Percentiles rank a stretch among this genome's conserved stretches.
These are phyloP conservation scores for Laguncularia racemosa DNA, from an alignment of 345 rosid genomes.

Conservation along the genomic window DNA sequence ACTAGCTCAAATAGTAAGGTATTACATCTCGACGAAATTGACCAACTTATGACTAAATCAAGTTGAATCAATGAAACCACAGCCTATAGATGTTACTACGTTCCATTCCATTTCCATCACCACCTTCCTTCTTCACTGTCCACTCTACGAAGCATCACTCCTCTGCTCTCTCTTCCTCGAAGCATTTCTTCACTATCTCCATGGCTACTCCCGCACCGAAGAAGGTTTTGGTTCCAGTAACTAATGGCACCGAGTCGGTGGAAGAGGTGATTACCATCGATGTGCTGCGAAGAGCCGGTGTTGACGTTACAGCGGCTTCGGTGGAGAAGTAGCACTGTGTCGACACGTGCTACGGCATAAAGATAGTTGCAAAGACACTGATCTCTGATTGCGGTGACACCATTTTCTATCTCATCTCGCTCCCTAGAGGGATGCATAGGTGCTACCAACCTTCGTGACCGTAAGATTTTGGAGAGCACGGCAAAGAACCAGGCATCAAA, in stretches of 20 bases:
- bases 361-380: conserved; percentile 68
- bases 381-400: conserved; percentile 41
- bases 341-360: conserved; percentile 70
- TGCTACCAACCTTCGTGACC: conserved; percentile 62
- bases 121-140: too few species aligned
- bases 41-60: too few species aligned
- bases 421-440: conserved; percentile 84
- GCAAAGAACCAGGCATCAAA: conserved; percentile 70
- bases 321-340: conserved; percentile 58
- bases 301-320: conserved; percentile 75
- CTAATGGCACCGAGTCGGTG: conserved; percentile 88
- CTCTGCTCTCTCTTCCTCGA: too few species aligned
- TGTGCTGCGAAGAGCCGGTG: conserved; percentile 74
- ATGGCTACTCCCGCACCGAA: too few species aligned
- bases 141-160: too few species aligned
- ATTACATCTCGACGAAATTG: too few species aligned
- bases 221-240: conserved; percentile 77
- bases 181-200: too few species aligned
- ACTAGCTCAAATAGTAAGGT: too few species aligned
- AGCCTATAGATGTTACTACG: too few species aligned
- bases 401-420: conserved; percentile 55
- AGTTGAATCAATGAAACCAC: too few species aligned
- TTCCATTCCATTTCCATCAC: too few species aligned
- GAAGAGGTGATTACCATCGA: conserved; percentile 85
- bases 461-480: conserved; percentile 51